Base-by-base conservation (phyloP, 2,329 filamentous ascomycete genomes). In the Cladorrhinum sp. region DNA sequence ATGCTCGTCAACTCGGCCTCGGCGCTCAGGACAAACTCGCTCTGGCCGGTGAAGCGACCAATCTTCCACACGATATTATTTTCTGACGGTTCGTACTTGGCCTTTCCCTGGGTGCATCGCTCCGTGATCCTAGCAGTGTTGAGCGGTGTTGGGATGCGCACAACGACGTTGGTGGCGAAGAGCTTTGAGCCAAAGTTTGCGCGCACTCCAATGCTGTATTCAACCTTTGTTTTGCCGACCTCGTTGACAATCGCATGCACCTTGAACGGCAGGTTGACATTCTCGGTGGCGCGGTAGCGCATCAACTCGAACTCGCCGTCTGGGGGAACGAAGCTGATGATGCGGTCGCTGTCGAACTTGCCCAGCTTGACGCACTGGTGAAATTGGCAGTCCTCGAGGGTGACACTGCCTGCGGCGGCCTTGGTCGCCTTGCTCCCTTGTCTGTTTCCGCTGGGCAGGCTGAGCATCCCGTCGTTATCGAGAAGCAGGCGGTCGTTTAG, bases 11-110 rank as follows among this genome's bases (percentile, higher is more conserved):
- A 79, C 58, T 90, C 89, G 48, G 95, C 95, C 76, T 99, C 96
- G 9, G 95, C 95, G 69, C 90, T 96, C 61, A 99, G 82, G 12
- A 99, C 94, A 66, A 89, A 99, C 76, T 99, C 95, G 77, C 89
- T 94, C 77, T 97, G 92, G n/a, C 95, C 95, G 0, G 93, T 95
- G 77, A 99, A 99, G n/a, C 95, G 86, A 12, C 93, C 90, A 67
- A 99, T 98, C 82, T 97, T 98, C 95, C 95, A 99, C 12, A 98
- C 90, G 66, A 99, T 98, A 72, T 94, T 92, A 80, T 99, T 99
- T 73, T 97, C 93, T 65, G 93, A 91, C 0, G 95, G 96, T 77
- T 99, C 96, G 76, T 99, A 99, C 77, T 97, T 98, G 61, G 95
- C 95, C 74, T 97, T 96, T 62, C 95, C 96, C 76, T 98, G 93